These are phyloP conservation scores for Durotheca rogersii DNA, from an alignment of 495 filamentous ascomycete genomes.

Conservation along the genomic window DNA sequence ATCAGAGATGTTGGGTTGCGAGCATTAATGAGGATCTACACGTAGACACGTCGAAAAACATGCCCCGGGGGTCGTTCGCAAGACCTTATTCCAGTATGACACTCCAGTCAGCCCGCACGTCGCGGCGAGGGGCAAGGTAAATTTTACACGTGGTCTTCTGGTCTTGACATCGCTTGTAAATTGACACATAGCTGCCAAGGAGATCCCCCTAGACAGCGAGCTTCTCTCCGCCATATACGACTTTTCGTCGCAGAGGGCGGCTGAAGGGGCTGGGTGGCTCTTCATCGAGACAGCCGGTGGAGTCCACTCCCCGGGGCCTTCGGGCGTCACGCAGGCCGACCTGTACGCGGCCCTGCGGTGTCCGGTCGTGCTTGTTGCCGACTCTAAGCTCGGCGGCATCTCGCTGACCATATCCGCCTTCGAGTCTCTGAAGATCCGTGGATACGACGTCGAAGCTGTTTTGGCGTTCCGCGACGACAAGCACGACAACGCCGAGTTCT, in stretches of 20 bases:
- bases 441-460: slow-evolving; percentile 70
- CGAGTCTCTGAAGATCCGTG: slow-evolving; percentile 69
- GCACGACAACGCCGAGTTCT: slow-evolving; percentile 66
- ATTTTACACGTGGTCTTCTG: neutral
- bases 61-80: slow-evolving; percentile 44
- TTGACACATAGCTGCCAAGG: slow-evolving; percentile 9
- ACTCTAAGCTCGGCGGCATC: slow-evolving; percentile 71
- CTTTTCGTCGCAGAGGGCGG: slow-evolving; percentile 46
- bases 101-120: slow-evolving; percentile 74
- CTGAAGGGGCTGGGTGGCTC: slow-evolving; percentile 43
- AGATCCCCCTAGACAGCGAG: slow-evolving; percentile 50
- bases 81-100: slow-evolving; percentile 67
- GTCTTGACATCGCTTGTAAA: neutral
- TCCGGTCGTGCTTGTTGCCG: slow-evolving; percentile 70
- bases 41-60: slow-evolving; percentile 62
- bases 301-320: slow-evolving; percentile 70
- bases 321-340: slow-evolving; percentile 73
- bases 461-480: slow-evolving; percentile 61
- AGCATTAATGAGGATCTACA: slow-evolving; percentile 10
- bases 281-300: slow-evolving; percentile 78
- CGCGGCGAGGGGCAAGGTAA: slow-evolving; percentile 52
- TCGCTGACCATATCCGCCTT: slow-evolving; percentile 72
- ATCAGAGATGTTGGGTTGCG: too few relatives aligned
- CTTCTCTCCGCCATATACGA: slow-evolving; percentile 49
- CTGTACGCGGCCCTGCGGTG: slow-evolving; percentile 68